Conservation (phyloP, 768 basidiomycete genomes). For the Naganishia friedmannii region DNA sequence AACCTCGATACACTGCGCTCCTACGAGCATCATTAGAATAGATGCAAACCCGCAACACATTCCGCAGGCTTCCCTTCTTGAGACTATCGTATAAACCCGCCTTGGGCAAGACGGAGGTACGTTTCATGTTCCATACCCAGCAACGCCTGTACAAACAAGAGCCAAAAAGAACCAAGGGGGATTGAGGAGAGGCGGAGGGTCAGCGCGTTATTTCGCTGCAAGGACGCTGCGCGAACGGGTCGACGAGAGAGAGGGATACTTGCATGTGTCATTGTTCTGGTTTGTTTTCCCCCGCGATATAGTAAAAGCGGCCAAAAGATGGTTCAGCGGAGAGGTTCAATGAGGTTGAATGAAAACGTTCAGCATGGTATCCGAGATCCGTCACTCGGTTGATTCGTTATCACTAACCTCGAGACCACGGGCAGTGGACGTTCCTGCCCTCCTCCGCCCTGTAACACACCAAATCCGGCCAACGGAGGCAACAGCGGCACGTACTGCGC, state of each 20-base stretch:
- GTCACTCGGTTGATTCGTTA: no score
- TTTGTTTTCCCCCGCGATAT: no score
- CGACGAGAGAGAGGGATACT: neutral
- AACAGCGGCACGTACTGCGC: constrained; percentile 9
- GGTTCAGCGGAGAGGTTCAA: no score
- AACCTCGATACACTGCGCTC: no score
- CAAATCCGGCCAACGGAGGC: constrained; percentile 3
- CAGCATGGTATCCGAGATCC: no score
- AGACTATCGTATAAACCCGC: constrained; percentile 6
- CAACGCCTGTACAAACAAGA: constrained; percentile 1
- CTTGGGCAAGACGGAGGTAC: constrained; percentile 8
- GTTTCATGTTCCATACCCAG: constrained; percentile 8
- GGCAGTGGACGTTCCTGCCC: neutral
- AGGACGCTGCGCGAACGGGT: no score
- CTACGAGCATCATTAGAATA: no score
- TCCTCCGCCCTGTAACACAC: neutral
- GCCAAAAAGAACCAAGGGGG: no score
- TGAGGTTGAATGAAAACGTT: no score
- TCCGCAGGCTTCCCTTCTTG: neutral
- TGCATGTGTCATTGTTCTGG: constrained; percentile 21
- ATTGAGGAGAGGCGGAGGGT: no score
- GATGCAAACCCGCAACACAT: no score
- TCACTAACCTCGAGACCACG: constrained; percentile 5
- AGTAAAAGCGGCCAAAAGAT: no score
- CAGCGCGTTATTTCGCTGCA: neutral